Percentiles rank a stretch among this genome's conserved stretches.
phyloP scores from a whole-genome alignment of 2,329 filamentous ascomycete species.

The Ciborinia camelliae region DNA sequence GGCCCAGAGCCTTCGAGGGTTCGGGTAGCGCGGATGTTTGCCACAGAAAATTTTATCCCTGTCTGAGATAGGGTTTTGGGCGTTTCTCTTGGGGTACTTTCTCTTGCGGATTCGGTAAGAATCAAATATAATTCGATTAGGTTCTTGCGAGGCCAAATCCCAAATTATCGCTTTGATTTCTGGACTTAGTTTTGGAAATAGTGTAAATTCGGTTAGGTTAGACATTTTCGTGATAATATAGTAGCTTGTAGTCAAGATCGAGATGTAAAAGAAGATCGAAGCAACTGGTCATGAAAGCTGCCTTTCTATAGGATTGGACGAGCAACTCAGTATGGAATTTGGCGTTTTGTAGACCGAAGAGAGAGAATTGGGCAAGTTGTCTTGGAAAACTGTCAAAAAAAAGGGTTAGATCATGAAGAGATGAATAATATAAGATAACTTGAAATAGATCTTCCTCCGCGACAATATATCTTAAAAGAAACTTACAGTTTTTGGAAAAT shows the following conservation, averaged over 20 bases:
- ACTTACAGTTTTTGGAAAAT: not conserved
- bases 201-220: not conserved
- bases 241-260: not conserved
- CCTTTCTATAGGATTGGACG: too few relatives aligned
- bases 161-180: not conserved
- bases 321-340: too few relatives aligned
- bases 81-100: too few relatives aligned
- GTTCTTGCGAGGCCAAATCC: not conserved
- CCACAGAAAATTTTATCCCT: not conserved
- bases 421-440: too few relatives aligned
- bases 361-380: not conserved
- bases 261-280: not conserved
- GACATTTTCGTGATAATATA: not conserved
- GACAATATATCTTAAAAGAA: not conserved
- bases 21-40: not conserved
- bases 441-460: not conserved
- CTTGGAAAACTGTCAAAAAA: too few relatives aligned
- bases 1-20: not conserved
- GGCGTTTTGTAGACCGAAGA: not conserved
- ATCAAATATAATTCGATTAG: not conserved
- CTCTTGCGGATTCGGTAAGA: accelerated
- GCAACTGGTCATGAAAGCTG: not conserved
- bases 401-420: not conserved
- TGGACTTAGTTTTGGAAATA: not conserved
- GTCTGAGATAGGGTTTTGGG: not conserved